phyloP scores from a whole-genome alignment of 148 eudicot genomes.

The Chenopodium formosanum region DNA sequence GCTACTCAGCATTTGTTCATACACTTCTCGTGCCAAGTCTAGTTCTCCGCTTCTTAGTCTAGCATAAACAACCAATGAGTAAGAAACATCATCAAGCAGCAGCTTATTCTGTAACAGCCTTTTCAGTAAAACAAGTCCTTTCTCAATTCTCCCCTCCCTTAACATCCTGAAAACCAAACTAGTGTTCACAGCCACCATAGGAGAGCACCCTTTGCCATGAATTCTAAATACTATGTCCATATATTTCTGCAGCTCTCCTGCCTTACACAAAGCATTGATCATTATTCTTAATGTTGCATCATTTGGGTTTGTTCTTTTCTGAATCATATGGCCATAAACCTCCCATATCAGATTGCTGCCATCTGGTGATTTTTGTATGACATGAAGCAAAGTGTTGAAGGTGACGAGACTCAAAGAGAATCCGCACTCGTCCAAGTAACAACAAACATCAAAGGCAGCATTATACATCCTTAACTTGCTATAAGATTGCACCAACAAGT shows the following conservation, averaged over 20 bases:
- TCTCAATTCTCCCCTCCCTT: constrained; percentile 57
- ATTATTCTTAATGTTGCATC: constrained; percentile 52
- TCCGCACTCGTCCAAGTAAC: constrained; percentile 57
- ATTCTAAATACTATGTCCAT: constrained; percentile 60
- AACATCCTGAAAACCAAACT: constrained; percentile 64
- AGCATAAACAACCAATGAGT: constrained; percentile 59
- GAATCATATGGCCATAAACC: constrained; percentile 73
- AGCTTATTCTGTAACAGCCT: constrained; percentile 64
- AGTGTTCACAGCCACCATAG: constrained; percentile 62
- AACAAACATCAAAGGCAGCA: constrained; percentile 54
- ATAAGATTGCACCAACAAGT: constrained; percentile 71
- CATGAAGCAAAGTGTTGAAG: constrained; percentile 67
- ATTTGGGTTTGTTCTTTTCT: constrained; percentile 58
- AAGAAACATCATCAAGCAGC: constrained; percentile 70
- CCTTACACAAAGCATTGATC: constrained; percentile 73
- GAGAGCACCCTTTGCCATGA: constrained; percentile 70
- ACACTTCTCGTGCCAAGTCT: constrained; percentile 56
- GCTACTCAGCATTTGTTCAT: constrained; percentile 67
- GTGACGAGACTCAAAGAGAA: constrained; percentile 53
- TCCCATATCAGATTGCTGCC: constrained; percentile 52
- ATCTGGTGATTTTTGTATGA: constrained; percentile 54
- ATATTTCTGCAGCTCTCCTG: constrained; percentile 60
- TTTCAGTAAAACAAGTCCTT: constrained; percentile 60
- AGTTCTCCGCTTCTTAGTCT: constrained; percentile 52
- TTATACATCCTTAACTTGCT: constrained; percentile 66